Evolutionary conservation across 768 basidiomycete genomes (phyloP).

Genomic region (Pisolithus albus): DNA sequence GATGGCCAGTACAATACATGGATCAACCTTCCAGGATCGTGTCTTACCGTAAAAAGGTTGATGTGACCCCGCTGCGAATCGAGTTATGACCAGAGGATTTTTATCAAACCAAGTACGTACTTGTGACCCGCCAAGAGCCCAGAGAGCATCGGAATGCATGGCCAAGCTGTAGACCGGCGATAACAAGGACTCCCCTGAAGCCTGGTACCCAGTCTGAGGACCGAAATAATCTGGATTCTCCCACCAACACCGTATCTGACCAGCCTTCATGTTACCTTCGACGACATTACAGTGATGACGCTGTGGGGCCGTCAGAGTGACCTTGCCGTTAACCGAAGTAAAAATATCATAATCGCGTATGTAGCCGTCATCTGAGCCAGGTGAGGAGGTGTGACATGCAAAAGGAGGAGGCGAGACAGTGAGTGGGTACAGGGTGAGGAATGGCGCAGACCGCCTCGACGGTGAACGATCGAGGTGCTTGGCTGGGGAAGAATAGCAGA

Average conservation of each 20-base stretch:
- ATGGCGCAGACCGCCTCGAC: slow-evolving; percentile 91
- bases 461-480: slow-evolving; percentile 58
- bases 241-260: slow-evolving; percentile 87
- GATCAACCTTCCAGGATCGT: slow-evolving; percentile 76
- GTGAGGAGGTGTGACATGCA: slow-evolving; percentile 88
- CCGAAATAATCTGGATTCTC: slow-evolving; percentile 46
- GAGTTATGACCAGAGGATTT: slow-evolving; percentile 10
- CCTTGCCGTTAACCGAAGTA: slow-evolving; percentile 79
- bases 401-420: slow-evolving; percentile 77
- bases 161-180: slow-evolving; percentile 86
- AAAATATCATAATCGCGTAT: slow-evolving; percentile 92
- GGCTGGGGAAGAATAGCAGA: slow-evolving; percentile 30
- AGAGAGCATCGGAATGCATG: slow-evolving; percentile 90
- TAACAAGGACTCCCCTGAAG: slow-evolving; percentile 44
- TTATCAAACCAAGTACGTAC: slow-evolving; percentile 39
- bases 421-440: slow-evolving; percentile 82
- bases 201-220: slow-evolving; percentile 19
- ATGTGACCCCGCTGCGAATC: slow-evolving; percentile 71
- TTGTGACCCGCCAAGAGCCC: slow-evolving; percentile 83
- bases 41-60: slow-evolving; percentile 88
- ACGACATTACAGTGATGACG: slow-evolving; percentile 85
- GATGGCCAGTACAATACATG: slow-evolving; percentile 64
- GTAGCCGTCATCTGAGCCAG: slow-evolving; percentile 91
- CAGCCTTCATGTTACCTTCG: slow-evolving; percentile 87
- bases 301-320: slow-evolving; percentile 82